A percentile compares a stretch with the other conserved stretches of the same genome.
phyloP scores from a whole-genome alignment of 768 basidiomycete species.

The Trametes meyenii region DNA sequence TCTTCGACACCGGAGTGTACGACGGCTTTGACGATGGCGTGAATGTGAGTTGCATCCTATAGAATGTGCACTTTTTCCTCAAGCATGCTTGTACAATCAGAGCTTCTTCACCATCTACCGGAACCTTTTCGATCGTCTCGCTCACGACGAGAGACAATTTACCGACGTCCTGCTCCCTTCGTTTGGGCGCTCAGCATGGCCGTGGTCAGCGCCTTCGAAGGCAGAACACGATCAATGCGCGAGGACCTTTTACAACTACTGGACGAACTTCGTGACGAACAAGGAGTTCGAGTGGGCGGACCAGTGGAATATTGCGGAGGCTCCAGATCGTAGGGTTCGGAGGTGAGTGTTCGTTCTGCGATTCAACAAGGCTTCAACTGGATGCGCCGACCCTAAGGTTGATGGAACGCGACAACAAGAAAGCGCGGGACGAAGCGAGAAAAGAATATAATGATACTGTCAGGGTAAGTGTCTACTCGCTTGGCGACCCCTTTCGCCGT shows the following conservation, averaged over 20 bases:
- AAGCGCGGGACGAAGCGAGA: conserved; percentile 82
- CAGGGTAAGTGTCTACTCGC: conserved; percentile 53
- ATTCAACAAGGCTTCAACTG: background rate
- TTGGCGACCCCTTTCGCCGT: background rate
- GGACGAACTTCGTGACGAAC: conserved; percentile 83
- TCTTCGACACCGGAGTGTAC: conserved; percentile 79
- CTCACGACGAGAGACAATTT: conserved; percentile 72
- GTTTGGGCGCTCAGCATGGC: conserved; percentile 80
- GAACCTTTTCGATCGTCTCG: conserved; percentile 81
- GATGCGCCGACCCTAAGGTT: conserved; percentile 45
- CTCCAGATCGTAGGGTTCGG: conserved; percentile 83
- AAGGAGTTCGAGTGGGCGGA: conserved; percentile 92
- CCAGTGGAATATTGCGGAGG: conserved; percentile 80
- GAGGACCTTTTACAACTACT: conserved; percentile 79
- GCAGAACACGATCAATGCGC: conserved; percentile 53
- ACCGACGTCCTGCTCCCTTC: conserved; percentile 65
- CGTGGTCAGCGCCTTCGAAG: conserved; percentile 59
- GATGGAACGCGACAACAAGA: conserved; percentile 97
- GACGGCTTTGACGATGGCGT: conserved; percentile 62
- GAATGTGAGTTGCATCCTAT: conserved; percentile 45
- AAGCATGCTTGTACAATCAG: conserved; percentile 41
- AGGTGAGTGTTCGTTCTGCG: conserved; percentile 48
- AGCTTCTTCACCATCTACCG: conserved; percentile 90
- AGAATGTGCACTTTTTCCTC: background rate
- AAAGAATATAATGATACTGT: conserved; percentile 93